Base-by-base conservation (phyloP, 1,284 basidiomycete genomes). In the Boletus nobilissimus region DNA sequence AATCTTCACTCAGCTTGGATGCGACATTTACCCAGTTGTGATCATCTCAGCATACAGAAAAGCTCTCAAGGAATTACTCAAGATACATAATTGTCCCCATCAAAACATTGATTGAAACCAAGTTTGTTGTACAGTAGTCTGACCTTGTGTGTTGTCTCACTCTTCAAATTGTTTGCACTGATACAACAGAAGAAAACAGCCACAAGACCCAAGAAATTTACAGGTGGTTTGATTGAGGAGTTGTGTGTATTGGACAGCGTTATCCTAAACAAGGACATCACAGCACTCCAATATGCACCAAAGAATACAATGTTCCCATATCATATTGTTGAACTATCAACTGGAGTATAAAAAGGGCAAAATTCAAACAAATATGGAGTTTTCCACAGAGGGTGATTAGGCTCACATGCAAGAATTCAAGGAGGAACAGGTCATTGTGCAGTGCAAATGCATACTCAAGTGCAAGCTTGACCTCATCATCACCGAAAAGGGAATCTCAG, bases 331-430 rank as follows among this genome's bases (percentile, higher is more conserved):
- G 75, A 98, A 99, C 87, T 99, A 97, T 87, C 97, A 98, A 29
- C 88, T 99, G 75, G 98, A 99, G 89, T 99, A 99, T 90, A 99
- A 99, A 89, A 99, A 99, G 91, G 98, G 98, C 65, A 98, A 99
- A 89, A 94, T 92, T 79, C 98, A 99, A 88, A 99, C 98, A 79
- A 99, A 99, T 87, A 99, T 99, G 89, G 98, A 99, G 88, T 97
- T 99, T 82, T 94, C 94, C 51, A 97, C 96, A 86, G 97, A 98
- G 88, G 91, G 92, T 65, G 97, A 99, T 86, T 99, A 97, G 96
- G 94, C 95, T 80, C 89, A 96, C 74, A 95, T 97, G 51, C 94
- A 99, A 86, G 94, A 97, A 86, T 97, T 99, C 80, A 98, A 99
- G 88, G 98, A 99, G 88, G 96, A 99, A 87, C 98, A 99, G 87